Evolutionary conservation across 371 early-diverging fungal species (phyloP).

Genomic region (Mucor saturninus): DNA sequence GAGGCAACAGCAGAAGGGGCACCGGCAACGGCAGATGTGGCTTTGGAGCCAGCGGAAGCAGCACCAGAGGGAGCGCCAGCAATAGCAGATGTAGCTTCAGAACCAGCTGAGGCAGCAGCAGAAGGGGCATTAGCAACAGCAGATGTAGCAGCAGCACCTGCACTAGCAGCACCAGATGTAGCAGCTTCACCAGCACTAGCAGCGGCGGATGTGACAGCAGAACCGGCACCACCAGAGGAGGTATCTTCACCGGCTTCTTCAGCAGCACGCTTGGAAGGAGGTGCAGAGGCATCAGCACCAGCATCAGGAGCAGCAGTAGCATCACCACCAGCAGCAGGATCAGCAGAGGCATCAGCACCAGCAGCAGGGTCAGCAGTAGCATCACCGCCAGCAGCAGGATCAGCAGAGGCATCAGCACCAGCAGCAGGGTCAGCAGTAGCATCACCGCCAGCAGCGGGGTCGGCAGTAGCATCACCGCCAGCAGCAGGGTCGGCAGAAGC

Average conservation of each 20-base stretch:
- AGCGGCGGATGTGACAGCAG: neutral
- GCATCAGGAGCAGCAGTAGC: constrained; percentile 9
- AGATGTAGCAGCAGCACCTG: neutral
- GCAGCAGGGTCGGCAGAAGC: constrained; percentile 6
- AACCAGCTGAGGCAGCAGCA: neutral
- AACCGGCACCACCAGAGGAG: neutral
- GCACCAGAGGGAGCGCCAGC: constrained; percentile 2
- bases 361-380: constrained; percentile 16
- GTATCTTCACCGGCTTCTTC: neutral
- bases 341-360: constrained; percentile 14
- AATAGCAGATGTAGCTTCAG: constrained; percentile 1
- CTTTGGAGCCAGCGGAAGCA: constrained; percentile 2
- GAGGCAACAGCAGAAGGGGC: constrained; percentile 3
- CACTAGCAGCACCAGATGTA: constrained; percentile 4
- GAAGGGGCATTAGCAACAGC: neutral
- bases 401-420: constrained; percentile 12
- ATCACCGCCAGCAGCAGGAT: constrained; percentile 15
- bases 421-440: constrained; percentile 9
- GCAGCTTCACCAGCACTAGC: neutral
- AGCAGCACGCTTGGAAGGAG: no score
- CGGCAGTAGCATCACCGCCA: constrained; percentile 17
- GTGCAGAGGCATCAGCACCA: neutral
- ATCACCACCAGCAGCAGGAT: constrained; percentile 25
- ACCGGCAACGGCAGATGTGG: neutral
- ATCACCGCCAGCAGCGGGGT: no score